Evolutionary conservation across 495 filamentous ascomycete genomes (phyloP), one percentile per base, ranked within the genome.

Genomic region (Tricharina praecox): DNA sequence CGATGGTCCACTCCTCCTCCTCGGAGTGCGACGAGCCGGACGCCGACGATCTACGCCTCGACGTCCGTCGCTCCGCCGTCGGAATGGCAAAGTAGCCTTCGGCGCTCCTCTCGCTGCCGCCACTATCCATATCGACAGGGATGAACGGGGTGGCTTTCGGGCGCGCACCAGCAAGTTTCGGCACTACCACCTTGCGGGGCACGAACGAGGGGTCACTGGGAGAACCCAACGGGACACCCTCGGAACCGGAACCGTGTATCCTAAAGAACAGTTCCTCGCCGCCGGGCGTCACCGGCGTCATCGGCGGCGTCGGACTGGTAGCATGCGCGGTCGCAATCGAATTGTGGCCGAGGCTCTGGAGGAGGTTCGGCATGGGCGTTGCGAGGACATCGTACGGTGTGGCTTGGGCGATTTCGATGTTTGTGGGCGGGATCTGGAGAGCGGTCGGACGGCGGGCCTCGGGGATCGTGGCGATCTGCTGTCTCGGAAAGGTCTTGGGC

Each of bases 1-100:
- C 80, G 18, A 95, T 72, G n/a, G 71, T 79, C 85, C 85, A 95
- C 46, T 39, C 23, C 1, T 37, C 45, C 15, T 48, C n/a, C 23
- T 39, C 33, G 3, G 10, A 43, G 77, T 69, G 8, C 37, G 15
- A 21, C 15, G 76, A 76, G 15, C 75, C 72, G 42, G 83, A 80
- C 42, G 38, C 54, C 1, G 41, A 50, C 19, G 49, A 3, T 52
- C 54, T 24, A 48, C 44, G 25, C 43, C 54, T 9, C 49, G 53
- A 40, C 52, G 51, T 2, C 47, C 36, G 34, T 68, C 54, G 67
- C 73, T n/a, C 70, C 57, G 30, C 45, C 38, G 10, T 23, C 23
- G 43, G 43, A 15, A 46, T 46, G 18, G 10, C 30, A 34, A 46
- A 46, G 43, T 46, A 46, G 13, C 40, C 40, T 13, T 20, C 13